Conservation (phyloP, 2,329 filamentous ascomycete species). For the Xylariaceae sp. region DNA sequence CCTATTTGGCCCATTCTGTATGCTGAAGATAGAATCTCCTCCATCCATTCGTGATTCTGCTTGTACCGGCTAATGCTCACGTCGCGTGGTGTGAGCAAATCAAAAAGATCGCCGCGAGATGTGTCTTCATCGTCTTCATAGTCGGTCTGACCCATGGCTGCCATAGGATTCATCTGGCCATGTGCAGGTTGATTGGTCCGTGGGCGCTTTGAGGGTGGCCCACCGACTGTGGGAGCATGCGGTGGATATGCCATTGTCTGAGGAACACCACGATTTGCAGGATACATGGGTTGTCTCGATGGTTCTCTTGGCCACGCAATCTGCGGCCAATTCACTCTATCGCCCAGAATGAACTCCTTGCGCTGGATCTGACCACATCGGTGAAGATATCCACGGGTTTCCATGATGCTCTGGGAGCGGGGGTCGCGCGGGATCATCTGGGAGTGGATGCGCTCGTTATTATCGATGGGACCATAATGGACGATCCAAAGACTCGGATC, state of each 20-base stretch:
- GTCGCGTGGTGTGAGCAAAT: constrained; percentile 86
- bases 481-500: constrained; percentile 90
- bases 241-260: constrained; percentile 68
- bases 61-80: constrained; percentile 86
- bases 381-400: constrained; percentile 68
- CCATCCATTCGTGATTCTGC: constrained; percentile 99
- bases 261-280: constrained; percentile 57
- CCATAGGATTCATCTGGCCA: constrained; percentile 45
- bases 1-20: constrained; percentile 85
- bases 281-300: constrained; percentile 57
- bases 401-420: constrained; percentile 65
- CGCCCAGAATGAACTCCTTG: constrained; percentile 94
- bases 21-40: constrained; percentile 90
- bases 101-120: constrained; percentile 85
- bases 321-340: constrained; percentile 87
- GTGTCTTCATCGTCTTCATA: constrained; percentile 92
- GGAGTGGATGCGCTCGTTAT: constrained; percentile 73
- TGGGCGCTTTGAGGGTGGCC: constrained; percentile 61
- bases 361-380: constrained; percentile 80
- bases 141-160: constrained; percentile 49
- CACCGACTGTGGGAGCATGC: constrained; percentile 50
- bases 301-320: constrained; percentile 70
- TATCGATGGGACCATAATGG: constrained; percentile 82
- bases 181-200: constrained; percentile 52
- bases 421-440: constrained; percentile 69